Percentiles rank a stretch among this genome's conserved stretches.
These are phyloP conservation scores for Saitozyma podzolica DNA, from an alignment of 768 basidiomycete species.

Conservation along the genomic window DNA sequence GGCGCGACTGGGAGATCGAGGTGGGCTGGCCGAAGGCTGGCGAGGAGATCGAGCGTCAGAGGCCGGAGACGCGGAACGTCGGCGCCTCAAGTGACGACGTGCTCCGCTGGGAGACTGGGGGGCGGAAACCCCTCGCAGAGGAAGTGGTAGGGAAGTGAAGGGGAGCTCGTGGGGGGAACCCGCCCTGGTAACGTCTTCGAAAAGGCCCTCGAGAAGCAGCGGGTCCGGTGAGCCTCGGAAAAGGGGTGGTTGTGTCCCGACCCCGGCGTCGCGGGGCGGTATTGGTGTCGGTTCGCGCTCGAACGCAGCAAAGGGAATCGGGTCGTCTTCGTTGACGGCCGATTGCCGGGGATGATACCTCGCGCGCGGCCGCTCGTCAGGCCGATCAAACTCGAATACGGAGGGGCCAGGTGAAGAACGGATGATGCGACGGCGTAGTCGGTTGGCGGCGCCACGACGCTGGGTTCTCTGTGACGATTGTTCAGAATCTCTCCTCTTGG, in stretches of 20 bases:
- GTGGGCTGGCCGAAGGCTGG: conserved; percentile 2
- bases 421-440: not conserved
- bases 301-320: too few relatives aligned
- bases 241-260: too few relatives aligned
- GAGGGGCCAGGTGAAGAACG: not conserved
- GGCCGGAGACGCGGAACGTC: not conserved
- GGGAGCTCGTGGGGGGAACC: not conserved
- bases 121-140: not conserved
- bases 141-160: not conserved
- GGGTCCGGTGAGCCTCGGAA: too few relatives aligned
- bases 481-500: not conserved
- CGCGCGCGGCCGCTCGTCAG: not conserved
- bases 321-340: too few relatives aligned
- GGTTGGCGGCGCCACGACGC: conserved; percentile 1
- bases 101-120: conserved; percentile 5
- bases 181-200: not conserved
- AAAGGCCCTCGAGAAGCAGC: too few relatives aligned
- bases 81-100: conserved; percentile 1
- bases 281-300: too few relatives aligned
- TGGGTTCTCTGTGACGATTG: not conserved
- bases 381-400: not conserved
- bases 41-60: not conserved
- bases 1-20: conserved; percentile 10
- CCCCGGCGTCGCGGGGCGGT: too few relatives aligned
- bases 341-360: not conserved